Evolutionary conservation across 2,329 filamentous ascomycete genomes (phyloP).

Genomic region (Alternaria dauci): DNA sequence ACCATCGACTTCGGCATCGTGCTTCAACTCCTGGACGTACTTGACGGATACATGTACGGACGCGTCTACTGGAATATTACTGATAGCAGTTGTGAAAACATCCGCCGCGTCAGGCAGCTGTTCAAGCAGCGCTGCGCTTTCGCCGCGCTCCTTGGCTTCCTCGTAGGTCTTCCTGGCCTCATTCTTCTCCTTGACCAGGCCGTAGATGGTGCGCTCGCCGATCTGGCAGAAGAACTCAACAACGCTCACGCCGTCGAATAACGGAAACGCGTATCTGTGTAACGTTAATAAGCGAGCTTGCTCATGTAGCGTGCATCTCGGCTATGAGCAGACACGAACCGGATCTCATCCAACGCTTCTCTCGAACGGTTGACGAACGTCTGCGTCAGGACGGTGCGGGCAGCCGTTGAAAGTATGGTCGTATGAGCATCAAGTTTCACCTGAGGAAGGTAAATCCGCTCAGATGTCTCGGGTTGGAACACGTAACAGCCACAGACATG

Average conservation of each 20-base stretch:
- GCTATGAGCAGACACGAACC: background rate
- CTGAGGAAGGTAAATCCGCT: conserved; percentile 10
- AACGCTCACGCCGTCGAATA: conserved; percentile 14
- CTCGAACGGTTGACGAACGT: conserved; percentile 3
- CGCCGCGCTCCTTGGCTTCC: conserved; percentile 4
- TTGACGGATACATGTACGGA: conserved; percentile 6
- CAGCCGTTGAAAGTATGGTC: conserved; percentile 7
- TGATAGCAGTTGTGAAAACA: conserved; percentile 12
- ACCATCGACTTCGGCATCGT: conserved; percentile 16
- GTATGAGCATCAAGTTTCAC: conserved; percentile 9
- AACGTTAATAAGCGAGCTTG: background rate
- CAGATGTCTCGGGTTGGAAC: background rate
- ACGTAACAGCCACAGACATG: conserved; percentile 11
- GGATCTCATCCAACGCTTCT: conserved; percentile 6
- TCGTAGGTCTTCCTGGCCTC: conserved; percentile 13
- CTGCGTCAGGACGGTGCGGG: conserved; percentile 9
- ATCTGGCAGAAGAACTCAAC: conserved; percentile 13
- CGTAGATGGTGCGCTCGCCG: conserved; percentile 12
- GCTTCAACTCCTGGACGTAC: conserved; percentile 13
- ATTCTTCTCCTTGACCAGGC: conserved; percentile 12
- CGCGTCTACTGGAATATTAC: background rate
- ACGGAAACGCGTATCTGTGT: conserved; percentile 10
- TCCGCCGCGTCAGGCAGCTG: conserved; percentile 12
- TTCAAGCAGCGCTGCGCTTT: conserved; percentile 10
- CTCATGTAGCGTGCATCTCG: background rate